These are phyloP conservation scores for Fraxinus baroniana DNA, from an alignment of 305 asterid species.

Conservation along the genomic window DNA sequence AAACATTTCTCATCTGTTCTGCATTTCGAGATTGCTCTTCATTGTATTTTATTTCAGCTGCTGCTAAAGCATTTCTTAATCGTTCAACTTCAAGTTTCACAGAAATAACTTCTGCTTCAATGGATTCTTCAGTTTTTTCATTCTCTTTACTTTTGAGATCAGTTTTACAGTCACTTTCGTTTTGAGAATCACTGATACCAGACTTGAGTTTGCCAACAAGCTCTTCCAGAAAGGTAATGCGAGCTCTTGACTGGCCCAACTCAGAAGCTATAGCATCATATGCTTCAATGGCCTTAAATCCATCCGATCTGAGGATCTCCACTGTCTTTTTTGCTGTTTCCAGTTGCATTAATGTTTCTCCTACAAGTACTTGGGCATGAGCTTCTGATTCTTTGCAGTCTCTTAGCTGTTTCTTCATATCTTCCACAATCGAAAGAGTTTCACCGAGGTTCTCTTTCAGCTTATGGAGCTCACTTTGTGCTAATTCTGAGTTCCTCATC, in stretches of 20 bases:
- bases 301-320: constrained; percentile 49
- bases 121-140: constrained; percentile 22
- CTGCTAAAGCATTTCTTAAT: constrained; percentile 43
- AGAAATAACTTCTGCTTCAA: constrained; percentile 31
- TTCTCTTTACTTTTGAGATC: constrained; percentile 17
- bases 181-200: constrained; percentile 23
- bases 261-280: constrained; percentile 45
- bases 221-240: constrained; percentile 45
- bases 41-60: constrained; percentile 39
- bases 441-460: constrained; percentile 55
- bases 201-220: constrained; percentile 53
- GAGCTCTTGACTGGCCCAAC: constrained; percentile 65
- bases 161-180: not conserved
- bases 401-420: constrained; percentile 51
- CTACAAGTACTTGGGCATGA: constrained; percentile 44
- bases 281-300: constrained; percentile 46
- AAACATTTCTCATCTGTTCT: constrained; percentile 37
- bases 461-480: constrained; percentile 43
- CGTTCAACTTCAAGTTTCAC: constrained; percentile 45
- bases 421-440: constrained; percentile 52
- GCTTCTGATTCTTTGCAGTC: constrained; percentile 61
- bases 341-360: constrained; percentile 62
- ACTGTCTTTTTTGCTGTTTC: constrained; percentile 61
- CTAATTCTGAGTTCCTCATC: constrained; percentile 42
- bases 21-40: constrained; percentile 43